A percentile compares a stretch with the other conserved stretches of the same genome.
Evolutionary conservation across 2,329 filamentous ascomycete species (phyloP).

Genomic region (Aspergillus niger): DNA sequence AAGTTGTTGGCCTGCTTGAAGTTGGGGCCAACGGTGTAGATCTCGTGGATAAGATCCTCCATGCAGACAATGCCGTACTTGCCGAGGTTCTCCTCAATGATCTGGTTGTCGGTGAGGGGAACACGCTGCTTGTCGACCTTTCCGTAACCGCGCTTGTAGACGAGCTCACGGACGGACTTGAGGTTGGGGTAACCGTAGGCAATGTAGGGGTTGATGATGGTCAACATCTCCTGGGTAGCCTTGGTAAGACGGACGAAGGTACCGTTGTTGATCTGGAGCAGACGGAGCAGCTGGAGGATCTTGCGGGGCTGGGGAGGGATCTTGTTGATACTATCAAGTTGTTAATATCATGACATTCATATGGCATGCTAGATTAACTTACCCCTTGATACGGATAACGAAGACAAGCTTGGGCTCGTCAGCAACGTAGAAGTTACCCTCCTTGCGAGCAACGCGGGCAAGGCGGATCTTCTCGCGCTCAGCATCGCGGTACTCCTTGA

Average conservation of each 20-base stretch:
- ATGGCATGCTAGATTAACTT: constrained; percentile 35
- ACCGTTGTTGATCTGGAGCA: constrained; percentile 99
- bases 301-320: constrained; percentile 99
- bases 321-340: constrained; percentile 92
- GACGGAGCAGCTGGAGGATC: constrained; percentile 98
- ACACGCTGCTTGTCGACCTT: constrained; percentile 99
- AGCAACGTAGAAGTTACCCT: constrained; percentile 90
- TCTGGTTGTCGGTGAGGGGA: constrained; percentile 93
- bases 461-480: constrained; percentile 99
- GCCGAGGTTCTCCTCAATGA: constrained; percentile 95
- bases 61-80: constrained; percentile 99
- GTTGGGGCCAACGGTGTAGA: constrained; percentile 97
- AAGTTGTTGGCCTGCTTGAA: constrained; percentile 99
- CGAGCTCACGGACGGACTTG: constrained; percentile 96
- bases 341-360: constrained; percentile 9
- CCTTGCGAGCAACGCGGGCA: constrained; percentile 81
- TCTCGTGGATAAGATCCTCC: constrained; percentile 99
- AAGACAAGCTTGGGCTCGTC: constrained; percentile 97
- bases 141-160: constrained; percentile 99
- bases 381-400: constrained; percentile 98
- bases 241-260: constrained; percentile 98
- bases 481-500: constrained; percentile 97
- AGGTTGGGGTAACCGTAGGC: constrained; percentile 99
- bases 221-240: constrained; percentile 95
- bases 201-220: constrained; percentile 98